Conservation (phyloP, 129 eudicot species). For the Ambrosia trifida region DNA sequence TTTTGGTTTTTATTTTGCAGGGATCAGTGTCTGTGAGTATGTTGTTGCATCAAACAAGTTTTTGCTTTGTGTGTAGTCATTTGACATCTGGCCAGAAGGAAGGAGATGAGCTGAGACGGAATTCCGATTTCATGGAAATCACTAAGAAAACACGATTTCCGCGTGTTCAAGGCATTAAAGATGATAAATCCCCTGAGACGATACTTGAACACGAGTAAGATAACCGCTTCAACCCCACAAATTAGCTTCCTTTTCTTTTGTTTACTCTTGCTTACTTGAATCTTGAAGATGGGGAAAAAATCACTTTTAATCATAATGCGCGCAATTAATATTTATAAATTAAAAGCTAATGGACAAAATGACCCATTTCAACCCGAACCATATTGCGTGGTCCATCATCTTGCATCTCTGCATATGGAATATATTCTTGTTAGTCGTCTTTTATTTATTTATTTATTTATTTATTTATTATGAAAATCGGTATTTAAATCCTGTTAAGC, state of each 20-base stretch:
- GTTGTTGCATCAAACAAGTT: conserved; percentile 90
- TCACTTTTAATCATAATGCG: background rate
- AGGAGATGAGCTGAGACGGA: conserved; percentile 85
- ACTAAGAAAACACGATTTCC: conserved; percentile 88
- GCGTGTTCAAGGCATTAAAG: conserved; percentile 50
- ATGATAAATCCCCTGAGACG: conserved; percentile 85
- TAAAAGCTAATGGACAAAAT: background rate
- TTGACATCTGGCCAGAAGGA: conserved; percentile 92
- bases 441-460: too few species aligned
- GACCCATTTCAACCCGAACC: background rate
- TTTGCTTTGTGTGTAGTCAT: conserved; percentile 92
- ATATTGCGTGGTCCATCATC: background rate
- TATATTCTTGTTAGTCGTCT: background rate
- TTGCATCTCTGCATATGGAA: background rate
- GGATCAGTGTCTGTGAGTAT: conserved; percentile 95
- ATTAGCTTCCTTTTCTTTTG: background rate
- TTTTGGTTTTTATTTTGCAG: conserved; percentile 41
- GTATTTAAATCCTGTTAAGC: background rate
- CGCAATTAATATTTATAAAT: background rate
- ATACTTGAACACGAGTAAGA: conserved; percentile 92
- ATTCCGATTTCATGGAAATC: conserved; percentile 94
- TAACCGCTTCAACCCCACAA: conserved; percentile 3
- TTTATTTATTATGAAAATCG: background rate
- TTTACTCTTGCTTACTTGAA: background rate
- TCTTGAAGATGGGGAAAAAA: background rate